A percentile compares a stretch with the other conserved stretches of the same genome.
Evolutionary conservation across 768 basidiomycete species (phyloP).

Genomic region (Baorangia bicolor): DNA sequence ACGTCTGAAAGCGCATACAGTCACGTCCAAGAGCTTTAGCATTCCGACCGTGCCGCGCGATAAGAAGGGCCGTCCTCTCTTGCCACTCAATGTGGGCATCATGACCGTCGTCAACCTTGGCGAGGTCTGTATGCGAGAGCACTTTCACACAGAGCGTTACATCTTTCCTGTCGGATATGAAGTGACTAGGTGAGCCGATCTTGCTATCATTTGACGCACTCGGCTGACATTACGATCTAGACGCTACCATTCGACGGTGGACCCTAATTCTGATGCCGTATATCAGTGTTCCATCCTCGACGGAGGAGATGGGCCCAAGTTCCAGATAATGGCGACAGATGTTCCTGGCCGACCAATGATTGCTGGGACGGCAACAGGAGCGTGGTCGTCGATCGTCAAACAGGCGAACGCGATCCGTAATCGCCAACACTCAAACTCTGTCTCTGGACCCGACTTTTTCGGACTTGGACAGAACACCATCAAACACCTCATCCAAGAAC

Average conservation of each 20-base stretch:
- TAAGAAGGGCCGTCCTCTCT: constrained; percentile 62
- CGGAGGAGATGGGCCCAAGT: constrained; percentile 83
- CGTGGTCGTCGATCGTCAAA: constrained; percentile 82
- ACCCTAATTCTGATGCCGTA: constrained; percentile 63
- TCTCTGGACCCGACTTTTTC: constrained; percentile 88
- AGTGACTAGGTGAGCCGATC: constrained; percentile 59
- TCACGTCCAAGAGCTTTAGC: constrained; percentile 71
- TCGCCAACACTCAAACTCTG: constrained; percentile 81
- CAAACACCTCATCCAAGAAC: constrained; percentile 86
- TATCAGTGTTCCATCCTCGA: constrained; percentile 85
- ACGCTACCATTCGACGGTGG: constrained; percentile 75
- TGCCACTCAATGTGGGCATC: constrained; percentile 82
- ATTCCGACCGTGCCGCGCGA: constrained; percentile 82
- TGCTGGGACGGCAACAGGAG: constrained; percentile 85
- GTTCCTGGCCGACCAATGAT: constrained; percentile 68
- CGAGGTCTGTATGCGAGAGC: constrained; percentile 75
- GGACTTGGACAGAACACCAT: constrained; percentile 86
- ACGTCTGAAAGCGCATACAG: constrained; percentile 75
- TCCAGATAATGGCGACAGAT: constrained; percentile 78
- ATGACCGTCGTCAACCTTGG: constrained; percentile 80
- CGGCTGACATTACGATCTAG: constrained; percentile 36
- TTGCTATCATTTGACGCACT: background rate
- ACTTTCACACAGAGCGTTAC: constrained; percentile 85
- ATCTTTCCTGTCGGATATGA: constrained; percentile 89
- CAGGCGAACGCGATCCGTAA: constrained; percentile 80